Base-by-base conservation (phyloP, 2,329 filamentous ascomycete species). In the Orbilia quercus region DNA sequence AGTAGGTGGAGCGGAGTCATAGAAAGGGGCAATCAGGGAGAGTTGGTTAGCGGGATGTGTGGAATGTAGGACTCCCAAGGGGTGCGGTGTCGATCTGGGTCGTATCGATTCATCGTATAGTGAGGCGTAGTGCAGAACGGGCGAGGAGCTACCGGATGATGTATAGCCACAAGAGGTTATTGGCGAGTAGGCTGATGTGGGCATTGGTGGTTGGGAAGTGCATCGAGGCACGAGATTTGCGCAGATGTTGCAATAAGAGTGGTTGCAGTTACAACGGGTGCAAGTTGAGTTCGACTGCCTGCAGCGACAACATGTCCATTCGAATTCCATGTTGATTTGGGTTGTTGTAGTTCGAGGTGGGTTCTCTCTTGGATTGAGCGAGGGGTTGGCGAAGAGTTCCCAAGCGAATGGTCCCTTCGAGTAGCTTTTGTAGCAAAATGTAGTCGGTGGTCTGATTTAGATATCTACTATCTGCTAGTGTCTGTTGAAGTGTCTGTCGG, bases 301-400 rank as follows among this genome's bases (percentile, higher is more conserved):
- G 55, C 69, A 73, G 23, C 69, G 60, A 53, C 69, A 73, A 60
- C 69, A 73, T 51, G 69, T 73, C 69, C 69, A 73, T 73, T 73
- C 69, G 60, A 73, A 73, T 60, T 73, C 69, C 69, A 73, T 73
- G 12, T 73, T 58, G 23, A 31, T 31, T 31, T 31, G n/a, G n/a
- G n/a, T 31, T 31, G 28, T 5, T 31, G 28, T 31, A 31, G 28
- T 31, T 31, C 5, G 28, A 31, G 9, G 28, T 4, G 28, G 28
- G n/a, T 34, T n/a, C 45, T 34, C 11, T 42, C 45, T 45, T 65
- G 23, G 25, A 12, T 42, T 16, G 14, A 40, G 48, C n/a, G 12
- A 40, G 48, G 28, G 48, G 18, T 44, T 34, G 57, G 31, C 22
- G 48, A 66, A 60, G 69, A 60, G 67, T 55, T 60, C 54, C 64